A percentile compares a stretch with the other conserved stretches of the same genome.
Evolutionary conservation across 352 stramenopile species (phyloP).

Genomic region (Phytophthora tentaculata): DNA sequence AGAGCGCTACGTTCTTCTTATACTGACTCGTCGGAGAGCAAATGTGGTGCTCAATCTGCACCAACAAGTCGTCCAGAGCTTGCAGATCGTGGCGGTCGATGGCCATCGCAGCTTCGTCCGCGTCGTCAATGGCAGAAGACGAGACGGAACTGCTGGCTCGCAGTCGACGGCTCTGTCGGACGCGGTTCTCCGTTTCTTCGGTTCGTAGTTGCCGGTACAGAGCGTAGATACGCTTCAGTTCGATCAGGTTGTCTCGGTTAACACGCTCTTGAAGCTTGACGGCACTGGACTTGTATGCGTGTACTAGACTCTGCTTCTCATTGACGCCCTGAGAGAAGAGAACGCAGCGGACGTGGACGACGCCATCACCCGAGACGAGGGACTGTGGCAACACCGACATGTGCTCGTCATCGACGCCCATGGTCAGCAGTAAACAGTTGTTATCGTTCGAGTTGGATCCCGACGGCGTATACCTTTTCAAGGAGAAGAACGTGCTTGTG

Average conservation of each 20-base stretch:
- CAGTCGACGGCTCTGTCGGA: conserved; percentile 32
- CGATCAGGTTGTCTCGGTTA: conserved; percentile 80
- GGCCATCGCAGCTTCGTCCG: conserved; percentile 38
- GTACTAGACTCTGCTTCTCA: conserved; percentile 85
- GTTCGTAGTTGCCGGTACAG: conserved; percentile 57
- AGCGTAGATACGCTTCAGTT: conserved; percentile 68
- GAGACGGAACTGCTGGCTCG: conserved; percentile 23
- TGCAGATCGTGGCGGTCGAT: conserved; percentile 48
- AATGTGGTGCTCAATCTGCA: conserved; percentile 80
- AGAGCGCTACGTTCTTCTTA: conserved; percentile 83
- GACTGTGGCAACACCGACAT: conserved; percentile 56
- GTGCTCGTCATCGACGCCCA: conserved; percentile 61
- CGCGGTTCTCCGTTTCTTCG: conserved; percentile 43
- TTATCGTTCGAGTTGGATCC: conserved; percentile 37
- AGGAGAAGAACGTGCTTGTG: conserved; percentile 53
- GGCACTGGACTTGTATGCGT: conserved; percentile 76
- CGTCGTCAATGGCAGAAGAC: conserved; percentile 11
- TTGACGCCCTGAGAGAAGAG: conserved; percentile 87
- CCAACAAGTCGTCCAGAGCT: conserved; percentile 68
- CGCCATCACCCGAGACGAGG: conserved; percentile 49
- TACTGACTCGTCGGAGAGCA: conserved; percentile 68
- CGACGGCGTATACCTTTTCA: conserved; percentile 65
- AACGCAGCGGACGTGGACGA: conserved; percentile 67
- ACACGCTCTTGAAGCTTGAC: conserved; percentile 83
- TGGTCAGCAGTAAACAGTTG: conserved; percentile 67